These are phyloP conservation scores for Chamaecyparis obtusa DNA, from an alignment of 75 land plant species.

Conservation along the genomic window DNA sequence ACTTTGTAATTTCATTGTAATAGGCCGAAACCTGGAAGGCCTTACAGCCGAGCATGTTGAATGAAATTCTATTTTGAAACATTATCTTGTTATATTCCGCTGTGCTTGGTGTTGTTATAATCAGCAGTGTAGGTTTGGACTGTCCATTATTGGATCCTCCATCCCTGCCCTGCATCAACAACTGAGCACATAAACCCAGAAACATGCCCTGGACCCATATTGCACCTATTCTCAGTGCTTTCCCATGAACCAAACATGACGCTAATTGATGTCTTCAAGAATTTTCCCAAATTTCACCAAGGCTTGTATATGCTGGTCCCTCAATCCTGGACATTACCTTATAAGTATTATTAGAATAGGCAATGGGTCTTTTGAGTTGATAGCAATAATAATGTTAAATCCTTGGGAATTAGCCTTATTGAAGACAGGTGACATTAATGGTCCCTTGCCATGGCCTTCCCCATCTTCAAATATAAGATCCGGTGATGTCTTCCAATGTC, in stretches of 20 bases:
- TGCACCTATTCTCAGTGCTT: neutral
- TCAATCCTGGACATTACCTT: neutral
- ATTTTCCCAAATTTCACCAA: neutral
- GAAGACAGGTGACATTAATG: neutral
- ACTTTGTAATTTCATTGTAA: too few relatives aligned
- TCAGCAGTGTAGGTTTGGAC: too few relatives aligned
- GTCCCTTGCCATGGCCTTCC: neutral
- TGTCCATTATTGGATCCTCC: too few relatives aligned
- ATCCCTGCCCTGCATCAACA: too few relatives aligned
- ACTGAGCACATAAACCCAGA: too few relatives aligned
- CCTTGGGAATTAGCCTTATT: neutral
- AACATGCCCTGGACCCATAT: neutral
- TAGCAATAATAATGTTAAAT: neutral
- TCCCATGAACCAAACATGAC: neutral
- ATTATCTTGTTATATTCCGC: too few relatives aligned
- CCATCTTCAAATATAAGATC: neutral
- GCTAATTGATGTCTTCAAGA: neutral
- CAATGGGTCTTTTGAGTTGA: neutral
- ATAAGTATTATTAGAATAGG: neutral
- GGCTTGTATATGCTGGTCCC: neutral
- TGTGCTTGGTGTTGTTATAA: too few relatives aligned
- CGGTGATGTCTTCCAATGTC: neutral
- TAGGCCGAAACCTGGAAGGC: too few relatives aligned
- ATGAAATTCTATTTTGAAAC: too few relatives aligned
- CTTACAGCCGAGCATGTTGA: too few relatives aligned